phyloP scores from a whole-genome alignment of 179 eudicot genomes.

The Corrigiola litoralis region DNA sequence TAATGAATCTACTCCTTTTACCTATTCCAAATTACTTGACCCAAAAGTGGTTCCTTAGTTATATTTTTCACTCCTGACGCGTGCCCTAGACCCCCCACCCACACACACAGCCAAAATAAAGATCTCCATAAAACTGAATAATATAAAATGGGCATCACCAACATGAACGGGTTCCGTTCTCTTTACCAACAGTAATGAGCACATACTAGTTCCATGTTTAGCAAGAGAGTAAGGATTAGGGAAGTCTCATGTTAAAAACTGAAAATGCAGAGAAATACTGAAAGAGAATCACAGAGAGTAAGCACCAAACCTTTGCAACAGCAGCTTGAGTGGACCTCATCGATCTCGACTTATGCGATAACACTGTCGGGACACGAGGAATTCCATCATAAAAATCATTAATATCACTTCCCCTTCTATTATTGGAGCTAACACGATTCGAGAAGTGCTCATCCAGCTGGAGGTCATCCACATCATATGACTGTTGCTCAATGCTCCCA shows the following conservation, averaged over 20 bases:
- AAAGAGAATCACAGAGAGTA: background rate
- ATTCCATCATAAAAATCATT: slow-evolving; percentile 78
- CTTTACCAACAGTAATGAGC: too few species aligned
- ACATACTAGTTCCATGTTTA: too few species aligned
- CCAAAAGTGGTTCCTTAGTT: too few species aligned
- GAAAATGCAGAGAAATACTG: background rate
- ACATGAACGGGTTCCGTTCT: too few species aligned
- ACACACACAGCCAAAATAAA: too few species aligned
- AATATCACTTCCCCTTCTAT: slow-evolving; percentile 14
- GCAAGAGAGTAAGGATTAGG: background rate
- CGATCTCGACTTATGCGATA: slow-evolving; percentile 70
- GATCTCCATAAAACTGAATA: too few species aligned
- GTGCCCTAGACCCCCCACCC: too few species aligned
- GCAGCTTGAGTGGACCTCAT: slow-evolving; percentile 75
- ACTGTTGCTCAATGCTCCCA: slow-evolving; percentile 20
- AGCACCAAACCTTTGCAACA: slow-evolving; percentile 61
- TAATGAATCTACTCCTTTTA: background rate
- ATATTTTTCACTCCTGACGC: too few species aligned
- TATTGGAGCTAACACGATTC: slow-evolving; percentile 1
- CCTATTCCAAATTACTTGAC: background rate
- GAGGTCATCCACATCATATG: slow-evolving; percentile 12
- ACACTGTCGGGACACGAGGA: slow-evolving; percentile 57
- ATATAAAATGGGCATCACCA: too few species aligned
- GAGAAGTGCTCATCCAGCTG: slow-evolving; percentile 19
- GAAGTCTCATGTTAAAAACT: background rate